phyloP scores from a whole-genome alignment of 108 stramenopile species.

The Stephanodiscus minutulus region DNA sequence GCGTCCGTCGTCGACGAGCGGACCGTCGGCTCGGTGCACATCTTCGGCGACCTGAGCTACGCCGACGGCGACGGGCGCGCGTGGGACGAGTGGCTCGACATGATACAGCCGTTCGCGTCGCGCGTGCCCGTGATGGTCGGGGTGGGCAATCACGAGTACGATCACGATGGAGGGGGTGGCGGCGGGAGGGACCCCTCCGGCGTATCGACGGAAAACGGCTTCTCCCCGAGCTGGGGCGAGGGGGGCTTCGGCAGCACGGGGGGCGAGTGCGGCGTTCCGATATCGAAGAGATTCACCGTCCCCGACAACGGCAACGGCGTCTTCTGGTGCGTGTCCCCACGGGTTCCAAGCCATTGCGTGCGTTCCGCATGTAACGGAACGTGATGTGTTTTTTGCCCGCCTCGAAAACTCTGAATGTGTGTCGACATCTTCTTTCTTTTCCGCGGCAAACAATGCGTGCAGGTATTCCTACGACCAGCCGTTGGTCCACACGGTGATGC shows the following conservation, averaged over 20 bases:
- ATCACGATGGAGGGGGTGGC: slow-evolving; percentile 63
- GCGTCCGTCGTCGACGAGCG: slow-evolving; percentile 9
- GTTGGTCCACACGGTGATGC: slow-evolving; percentile 66
- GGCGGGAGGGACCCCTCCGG: slow-evolving; percentile 69
- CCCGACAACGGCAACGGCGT: slow-evolving; percentile 68
- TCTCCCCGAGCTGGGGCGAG: slow-evolving; percentile 59
- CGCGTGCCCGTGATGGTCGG: slow-evolving; percentile 76
- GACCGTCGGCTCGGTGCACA: slow-evolving; percentile 59
- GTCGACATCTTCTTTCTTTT: no score
- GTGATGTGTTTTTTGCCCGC: no score
- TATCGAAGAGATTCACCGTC: slow-evolving; percentile 72
- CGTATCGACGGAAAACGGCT: slow-evolving; percentile 44
- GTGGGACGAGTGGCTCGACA: slow-evolving; percentile 79
- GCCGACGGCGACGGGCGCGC: slow-evolving; percentile 63
- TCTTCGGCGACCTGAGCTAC: slow-evolving; percentile 75
- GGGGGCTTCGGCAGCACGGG: slow-evolving; percentile 58
- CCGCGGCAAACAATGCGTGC: no score
- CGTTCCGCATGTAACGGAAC: no score
- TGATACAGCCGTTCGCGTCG: slow-evolving; percentile 74
- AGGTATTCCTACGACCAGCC: slow-evolving; percentile 66
- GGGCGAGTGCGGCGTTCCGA: slow-evolving; percentile 83
- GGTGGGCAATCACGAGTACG: slow-evolving; percentile 90
- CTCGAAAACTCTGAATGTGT: no score
- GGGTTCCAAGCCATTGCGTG: slow-evolving; percentile 1
- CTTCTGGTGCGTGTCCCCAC: slow-evolving; percentile 60